Percentiles rank a stretch among this genome's conserved stretches.
phyloP scores from a whole-genome alignment of 805 yeast genomes.

The Lipomyces orientalis region DNA sequence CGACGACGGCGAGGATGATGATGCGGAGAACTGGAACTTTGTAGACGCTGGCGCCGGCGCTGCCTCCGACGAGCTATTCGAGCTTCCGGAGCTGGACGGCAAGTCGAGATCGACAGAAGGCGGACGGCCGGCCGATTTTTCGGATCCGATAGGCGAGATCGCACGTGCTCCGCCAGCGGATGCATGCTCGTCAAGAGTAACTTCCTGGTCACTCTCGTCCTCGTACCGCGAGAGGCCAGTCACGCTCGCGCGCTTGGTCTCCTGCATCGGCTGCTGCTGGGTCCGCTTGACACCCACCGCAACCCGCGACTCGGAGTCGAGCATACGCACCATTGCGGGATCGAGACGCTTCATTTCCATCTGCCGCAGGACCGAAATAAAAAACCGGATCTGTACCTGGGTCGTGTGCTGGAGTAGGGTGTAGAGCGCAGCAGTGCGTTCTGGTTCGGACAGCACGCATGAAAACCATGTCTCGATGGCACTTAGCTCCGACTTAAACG shows the following conservation, averaged over 20 bases:
- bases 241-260: constrained; percentile 8
- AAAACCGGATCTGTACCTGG: constrained; percentile 46
- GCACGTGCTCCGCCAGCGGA: constrained; percentile 17
- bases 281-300: constrained; percentile 1
- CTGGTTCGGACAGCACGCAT: constrained; percentile 45
- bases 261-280: constrained; percentile 5
- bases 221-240: background rate
- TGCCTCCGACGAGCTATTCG: constrained; percentile 2
- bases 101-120: constrained; percentile 20
- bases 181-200: background rate
- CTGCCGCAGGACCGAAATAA: constrained; percentile 45
- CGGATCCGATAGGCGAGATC: constrained; percentile 35
- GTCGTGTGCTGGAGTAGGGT: constrained; percentile 47
- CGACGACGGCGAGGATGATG: constrained; percentile 23
- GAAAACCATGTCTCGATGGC: constrained; percentile 51
- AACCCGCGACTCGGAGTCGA: background rate
- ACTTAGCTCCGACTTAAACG: constrained; percentile 45
- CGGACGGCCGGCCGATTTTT: constrained; percentile 28
- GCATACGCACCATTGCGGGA: constrained; percentile 11
- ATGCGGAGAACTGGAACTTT: constrained; percentile 18
- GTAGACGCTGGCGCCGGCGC: constrained; percentile 18
- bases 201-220: background rate
- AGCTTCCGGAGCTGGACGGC: background rate
- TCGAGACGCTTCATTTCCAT: constrained; percentile 37
- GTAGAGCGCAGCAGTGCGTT: constrained; percentile 49